A percentile compares a stretch with the other conserved stretches of the same genome.
These are phyloP conservation scores for Hypsizygus ulmarius DNA, from an alignment of 1,284 basidiomycete genomes.

Conservation along the genomic window DNA sequence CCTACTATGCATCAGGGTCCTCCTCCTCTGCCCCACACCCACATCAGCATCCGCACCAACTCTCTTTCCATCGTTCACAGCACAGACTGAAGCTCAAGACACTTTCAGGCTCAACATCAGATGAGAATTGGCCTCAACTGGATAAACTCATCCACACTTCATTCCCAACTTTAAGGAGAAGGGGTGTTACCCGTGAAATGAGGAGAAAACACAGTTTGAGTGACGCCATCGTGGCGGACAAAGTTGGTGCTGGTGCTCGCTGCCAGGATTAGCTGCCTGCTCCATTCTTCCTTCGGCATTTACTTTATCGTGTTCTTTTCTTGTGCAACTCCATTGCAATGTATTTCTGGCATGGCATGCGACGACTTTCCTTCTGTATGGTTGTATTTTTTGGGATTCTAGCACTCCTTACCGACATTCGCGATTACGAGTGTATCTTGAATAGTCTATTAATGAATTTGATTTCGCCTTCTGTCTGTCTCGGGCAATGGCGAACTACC, in stretches of 20 bases:
- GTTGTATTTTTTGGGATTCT: constrained; percentile 14
- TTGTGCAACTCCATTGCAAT: not conserved
- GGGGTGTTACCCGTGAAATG: constrained; percentile 39
- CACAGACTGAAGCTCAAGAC: constrained; percentile 63
- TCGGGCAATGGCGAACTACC: not conserved
- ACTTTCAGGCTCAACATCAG: constrained; percentile 80
- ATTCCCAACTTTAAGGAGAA: constrained; percentile 58
- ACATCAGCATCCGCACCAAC: constrained; percentile 47
- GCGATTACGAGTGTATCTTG: constrained; percentile 5
- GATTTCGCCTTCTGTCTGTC: not conserved
- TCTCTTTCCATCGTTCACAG: constrained; percentile 40
- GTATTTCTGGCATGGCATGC: not conserved
- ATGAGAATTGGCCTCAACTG: constrained; percentile 91
- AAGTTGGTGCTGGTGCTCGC: constrained; percentile 15
- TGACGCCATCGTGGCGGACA: constrained; percentile 39
- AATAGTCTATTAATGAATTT: not conserved
- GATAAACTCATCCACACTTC: constrained; percentile 56
- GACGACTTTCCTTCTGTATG: not conserved
- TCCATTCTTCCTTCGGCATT: not conserved
- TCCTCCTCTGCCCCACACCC: constrained; percentile 26
- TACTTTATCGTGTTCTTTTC: not conserved
- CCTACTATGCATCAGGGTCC: constrained; percentile 63
- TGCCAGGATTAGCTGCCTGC: constrained; percentile 6
- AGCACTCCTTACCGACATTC: not conserved
- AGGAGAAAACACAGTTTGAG: constrained; percentile 49